Base-by-base conservation (phyloP, 768 basidiomycete genomes). In the Lactifluus volemus region DNA sequence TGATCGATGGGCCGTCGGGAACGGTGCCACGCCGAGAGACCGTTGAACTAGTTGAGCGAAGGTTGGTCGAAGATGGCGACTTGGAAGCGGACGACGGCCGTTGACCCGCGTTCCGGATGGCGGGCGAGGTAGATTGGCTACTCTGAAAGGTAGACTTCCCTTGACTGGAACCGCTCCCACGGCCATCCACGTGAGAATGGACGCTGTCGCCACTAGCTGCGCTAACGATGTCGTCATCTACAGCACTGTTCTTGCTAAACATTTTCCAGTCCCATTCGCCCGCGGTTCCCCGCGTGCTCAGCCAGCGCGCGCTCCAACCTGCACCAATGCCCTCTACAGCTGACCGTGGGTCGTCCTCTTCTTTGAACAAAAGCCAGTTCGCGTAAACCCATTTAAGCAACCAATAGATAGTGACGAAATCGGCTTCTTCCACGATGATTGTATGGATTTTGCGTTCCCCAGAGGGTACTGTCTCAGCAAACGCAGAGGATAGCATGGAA, bases 331-430 rank as follows among this genome's bases (percentile, higher is more conserved):
- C 84, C 62, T 86, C 84, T 29, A 88, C 83, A 3, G 87, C 83
- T 21, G 73, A 72, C 21, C 85, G 75, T 19, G 86, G 84, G 67
- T 90, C 86, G 59, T 90, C 88, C 17, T 82, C 70, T 55, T 84
- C 80, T 60, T 81, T 80, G 74, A 91, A 90, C 19, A 81, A 73
- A 1, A 89, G 73, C 83, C 85, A 88, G 68, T 89, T 86, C 7
- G 83, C 83, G 64, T 90, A 91, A 58, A 86, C 81, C 71, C 79
- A 89, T 69, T 88, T 88, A 39, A 90, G 72, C 30, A 89, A 70
- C 88, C 88, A 90, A 68, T 88, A 89, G 4, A 89, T 79, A 0
- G 88, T 89, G 59, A 83, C 80, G 63, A 85, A 91, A 60, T 87
- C 86, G 7, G 86, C 86, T 70, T 90, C 88, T 65, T 89, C 84